These are phyloP conservation scores for Sphaerulina vaccinii DNA, from an alignment of 2,329 filamentous ascomycete genomes.

Conservation along the genomic window DNA sequence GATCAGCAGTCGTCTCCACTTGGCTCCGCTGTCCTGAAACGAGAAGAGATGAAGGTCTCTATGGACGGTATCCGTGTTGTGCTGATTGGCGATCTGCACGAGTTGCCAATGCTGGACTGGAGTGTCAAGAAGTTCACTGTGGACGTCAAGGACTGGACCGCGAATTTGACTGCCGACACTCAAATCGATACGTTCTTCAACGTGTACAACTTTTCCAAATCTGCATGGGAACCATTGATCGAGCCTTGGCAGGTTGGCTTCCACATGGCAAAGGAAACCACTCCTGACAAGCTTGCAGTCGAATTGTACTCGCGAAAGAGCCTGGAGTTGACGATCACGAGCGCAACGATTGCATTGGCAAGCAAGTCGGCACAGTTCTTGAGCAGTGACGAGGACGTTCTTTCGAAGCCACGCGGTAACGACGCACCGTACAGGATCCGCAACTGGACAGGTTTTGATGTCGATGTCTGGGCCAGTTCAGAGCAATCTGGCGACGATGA, in stretches of 20 bases:
- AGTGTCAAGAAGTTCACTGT: conserved; percentile 88
- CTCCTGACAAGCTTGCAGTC: conserved; percentile 73
- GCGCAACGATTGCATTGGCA: conserved; percentile 86
- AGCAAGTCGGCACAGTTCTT: conserved; percentile 93
- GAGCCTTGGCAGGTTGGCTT: conserved; percentile 97
- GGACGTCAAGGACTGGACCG: conserved; percentile 87
- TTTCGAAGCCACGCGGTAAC: conserved; percentile 86
- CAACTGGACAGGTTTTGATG: conserved; percentile 92
- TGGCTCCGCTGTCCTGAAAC: conserved; percentile 57
- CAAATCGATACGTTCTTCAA: conserved; percentile 94
- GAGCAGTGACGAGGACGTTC: conserved; percentile 80
- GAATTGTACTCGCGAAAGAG: conserved; percentile 86
- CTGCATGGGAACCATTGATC: conserved; percentile 92
- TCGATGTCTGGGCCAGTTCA: conserved; percentile 78
- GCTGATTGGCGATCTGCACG: conserved; percentile 91
- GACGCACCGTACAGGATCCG: conserved; percentile 92
- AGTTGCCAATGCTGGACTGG: conserved; percentile 90
- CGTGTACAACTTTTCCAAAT: conserved; percentile 98
- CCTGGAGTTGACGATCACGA: conserved; percentile 89
- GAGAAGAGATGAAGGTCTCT: conserved; percentile 80
- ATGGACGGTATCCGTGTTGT: conserved; percentile 89
- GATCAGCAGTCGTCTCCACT: conserved; percentile 37
- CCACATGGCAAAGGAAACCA: conserved; percentile 75
- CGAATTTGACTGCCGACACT: conserved; percentile 79
- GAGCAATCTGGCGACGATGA: conserved; percentile 57